Evolutionary conservation across 352 stramenopile species (phyloP).

Genomic region (Pythium angustatum): DNA sequence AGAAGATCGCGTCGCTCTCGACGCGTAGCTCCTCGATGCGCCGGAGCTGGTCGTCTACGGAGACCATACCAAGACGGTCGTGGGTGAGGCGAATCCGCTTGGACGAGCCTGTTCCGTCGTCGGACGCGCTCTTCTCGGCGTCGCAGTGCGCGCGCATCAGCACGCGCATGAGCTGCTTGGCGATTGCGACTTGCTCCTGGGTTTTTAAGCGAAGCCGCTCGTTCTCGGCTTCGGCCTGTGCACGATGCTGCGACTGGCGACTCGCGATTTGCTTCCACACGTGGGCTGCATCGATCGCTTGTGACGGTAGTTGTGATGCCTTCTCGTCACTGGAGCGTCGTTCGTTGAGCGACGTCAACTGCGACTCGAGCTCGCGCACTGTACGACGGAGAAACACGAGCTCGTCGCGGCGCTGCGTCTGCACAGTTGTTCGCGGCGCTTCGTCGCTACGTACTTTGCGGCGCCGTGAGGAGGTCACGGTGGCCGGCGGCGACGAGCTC

Average conservation of each 20-base stretch:
- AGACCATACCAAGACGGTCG: neutral
- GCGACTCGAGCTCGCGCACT: conserved; percentile 15
- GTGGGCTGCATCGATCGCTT: neutral
- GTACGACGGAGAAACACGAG: conserved; percentile 15
- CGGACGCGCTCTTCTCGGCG: neutral
- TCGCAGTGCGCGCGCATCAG: conserved; percentile 12
- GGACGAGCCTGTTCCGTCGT: neutral
- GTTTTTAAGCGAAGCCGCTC: conserved; percentile 12
- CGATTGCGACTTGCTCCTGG: conserved; percentile 18
- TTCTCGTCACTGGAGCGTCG: no score
- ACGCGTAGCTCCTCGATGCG: conserved; percentile 13
- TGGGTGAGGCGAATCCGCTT: neutral
- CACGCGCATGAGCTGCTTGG: conserved; percentile 26
- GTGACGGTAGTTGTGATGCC: neutral
- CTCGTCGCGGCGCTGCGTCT: conserved; percentile 10
- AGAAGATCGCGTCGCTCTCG: conserved; percentile 11
- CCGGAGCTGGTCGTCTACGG: conserved; percentile 3
- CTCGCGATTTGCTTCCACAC: conserved; percentile 27
- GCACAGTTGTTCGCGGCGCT: neutral
- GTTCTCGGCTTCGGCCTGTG: conserved; percentile 15
- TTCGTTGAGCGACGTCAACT: no score
- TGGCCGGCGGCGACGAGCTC: no score
- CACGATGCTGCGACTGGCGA: conserved; percentile 12
- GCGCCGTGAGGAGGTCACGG: neutral
- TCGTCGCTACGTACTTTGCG: conserved; percentile 5